phyloP scores from a whole-genome alignment of 192 early-diverging fungal species.

The Umbelopsis sp. region DNA sequence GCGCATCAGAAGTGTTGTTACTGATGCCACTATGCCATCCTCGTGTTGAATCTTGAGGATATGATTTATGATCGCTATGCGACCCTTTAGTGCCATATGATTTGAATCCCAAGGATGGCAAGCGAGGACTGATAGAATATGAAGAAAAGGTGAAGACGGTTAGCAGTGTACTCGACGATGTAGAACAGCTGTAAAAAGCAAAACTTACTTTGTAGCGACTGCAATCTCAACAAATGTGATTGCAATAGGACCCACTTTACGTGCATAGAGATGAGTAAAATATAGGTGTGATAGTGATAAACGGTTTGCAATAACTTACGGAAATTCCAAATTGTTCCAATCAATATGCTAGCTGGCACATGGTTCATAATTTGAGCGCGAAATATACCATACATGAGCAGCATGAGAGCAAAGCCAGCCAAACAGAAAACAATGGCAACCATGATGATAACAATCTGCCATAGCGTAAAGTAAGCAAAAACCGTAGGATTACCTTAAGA shows the following conservation, averaged over 20 bases:
- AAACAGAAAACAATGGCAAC: background rate
- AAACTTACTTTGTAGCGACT: slow-evolving; percentile 12
- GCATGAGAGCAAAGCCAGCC: background rate
- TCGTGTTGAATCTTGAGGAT: background rate
- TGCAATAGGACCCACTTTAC: slow-evolving; percentile 1
- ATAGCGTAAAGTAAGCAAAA: background rate
- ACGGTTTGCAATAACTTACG: background rate
- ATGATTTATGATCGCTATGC: background rate
- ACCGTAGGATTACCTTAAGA: background rate
- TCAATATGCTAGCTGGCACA: background rate
- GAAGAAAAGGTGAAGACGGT: background rate
- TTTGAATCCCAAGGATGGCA: background rate
- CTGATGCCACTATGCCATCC: slow-evolving; percentile 5
- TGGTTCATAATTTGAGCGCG: background rate
- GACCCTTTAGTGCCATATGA: background rate
- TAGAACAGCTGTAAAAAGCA: background rate
- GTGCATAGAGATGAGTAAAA: background rate
- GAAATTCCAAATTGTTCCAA: slow-evolving; percentile 11
- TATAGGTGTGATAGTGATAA: background rate
- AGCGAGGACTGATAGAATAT: background rate
- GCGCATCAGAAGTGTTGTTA: background rate
- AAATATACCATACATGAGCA: slow-evolving; percentile 17
- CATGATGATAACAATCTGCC: slow-evolving; percentile 9
- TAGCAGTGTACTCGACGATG: background rate
- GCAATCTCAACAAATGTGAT: slow-evolving; percentile 5